Evolutionary conservation across 176 grass and related monocot genomes (phyloP).

Genomic region (Musa schizocarpa): DNA sequence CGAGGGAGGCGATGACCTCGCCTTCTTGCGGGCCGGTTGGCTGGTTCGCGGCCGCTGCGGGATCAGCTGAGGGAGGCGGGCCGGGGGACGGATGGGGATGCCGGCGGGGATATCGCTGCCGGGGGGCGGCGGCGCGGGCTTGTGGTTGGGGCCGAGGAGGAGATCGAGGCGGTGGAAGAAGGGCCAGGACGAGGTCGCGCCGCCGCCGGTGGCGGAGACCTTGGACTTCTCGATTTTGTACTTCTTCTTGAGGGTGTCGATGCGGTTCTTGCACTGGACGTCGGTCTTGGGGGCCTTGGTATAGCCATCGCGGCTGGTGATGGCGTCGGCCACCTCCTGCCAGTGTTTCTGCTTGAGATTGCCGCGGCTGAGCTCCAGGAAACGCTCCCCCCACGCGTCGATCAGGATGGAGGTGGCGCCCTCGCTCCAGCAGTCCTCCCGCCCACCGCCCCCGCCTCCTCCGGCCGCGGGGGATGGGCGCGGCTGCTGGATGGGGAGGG

Average conservation of each 20-base stretch:
- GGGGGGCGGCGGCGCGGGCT: not conserved
- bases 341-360: constrained; percentile 92
- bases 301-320: constrained; percentile 76
- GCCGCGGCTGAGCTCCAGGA: constrained; percentile 80
- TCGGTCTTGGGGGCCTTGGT: constrained; percentile 69
- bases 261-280: constrained; percentile 96
- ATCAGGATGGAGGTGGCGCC: constrained; percentile 77
- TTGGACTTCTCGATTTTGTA: constrained; percentile 89
- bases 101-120: constrained; percentile 12
- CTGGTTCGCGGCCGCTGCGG: constrained; percentile 56
- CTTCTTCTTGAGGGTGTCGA: constrained; percentile 99
- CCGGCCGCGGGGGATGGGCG: constrained; percentile 5
- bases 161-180: constrained; percentile 69
- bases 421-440: constrained; percentile 98
- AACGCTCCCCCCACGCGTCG: constrained; percentile 93
- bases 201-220: constrained; percentile 6
- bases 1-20: constrained; percentile 27
- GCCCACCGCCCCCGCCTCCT: constrained; percentile 18
- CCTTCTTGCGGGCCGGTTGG: constrained; percentile 18
- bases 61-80: constrained; percentile 18
- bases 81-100: constrained; percentile 30
- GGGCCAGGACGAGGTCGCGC: constrained; percentile 49
- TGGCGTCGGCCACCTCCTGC: constrained; percentile 95
- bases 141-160: constrained; percentile 64
- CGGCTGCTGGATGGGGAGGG: constrained; percentile 68